Conservation (phyloP, 2,329 filamentous ascomycete species). For the Pseudogymnoascus sp. region DNA sequence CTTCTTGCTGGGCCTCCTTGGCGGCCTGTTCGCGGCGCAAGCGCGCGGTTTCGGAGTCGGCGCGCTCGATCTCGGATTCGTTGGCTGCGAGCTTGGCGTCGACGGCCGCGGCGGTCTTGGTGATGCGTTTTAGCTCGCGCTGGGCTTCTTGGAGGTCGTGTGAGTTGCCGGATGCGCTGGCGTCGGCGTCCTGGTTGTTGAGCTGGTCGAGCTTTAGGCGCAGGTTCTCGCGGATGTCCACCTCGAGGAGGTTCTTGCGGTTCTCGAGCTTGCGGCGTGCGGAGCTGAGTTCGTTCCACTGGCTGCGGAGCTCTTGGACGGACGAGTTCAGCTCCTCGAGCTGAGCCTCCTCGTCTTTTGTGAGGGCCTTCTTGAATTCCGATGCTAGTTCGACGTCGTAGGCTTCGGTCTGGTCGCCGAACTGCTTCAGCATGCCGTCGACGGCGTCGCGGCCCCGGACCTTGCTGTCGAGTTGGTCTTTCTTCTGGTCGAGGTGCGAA, state of each 20-base stretch:
- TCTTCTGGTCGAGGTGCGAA: constrained; percentile 66
- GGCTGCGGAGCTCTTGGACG: constrained; percentile 67
- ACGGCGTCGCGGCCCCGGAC: constrained; percentile 57
- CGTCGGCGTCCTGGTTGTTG: constrained; percentile 66
- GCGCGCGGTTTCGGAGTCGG: constrained; percentile 32
- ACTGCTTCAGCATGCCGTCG: constrained; percentile 65
- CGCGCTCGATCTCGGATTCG: constrained; percentile 62
- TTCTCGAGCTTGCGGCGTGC: constrained; percentile 71
- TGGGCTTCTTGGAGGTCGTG: constrained; percentile 70
- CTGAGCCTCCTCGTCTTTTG: constrained; percentile 71
- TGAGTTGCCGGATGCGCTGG: constrained; percentile 51
- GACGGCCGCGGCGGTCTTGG: constrained; percentile 59
- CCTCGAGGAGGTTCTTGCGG: constrained; percentile 75
- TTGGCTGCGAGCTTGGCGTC: constrained; percentile 64
- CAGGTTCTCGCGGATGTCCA: constrained; percentile 83
- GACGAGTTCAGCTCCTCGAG: constrained; percentile 63
- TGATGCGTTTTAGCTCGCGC: constrained; percentile 72
- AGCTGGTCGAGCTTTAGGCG: constrained; percentile 82
- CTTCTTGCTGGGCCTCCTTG: constrained; percentile 65
- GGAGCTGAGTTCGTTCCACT: constrained; percentile 68
- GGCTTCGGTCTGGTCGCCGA: constrained; percentile 67
- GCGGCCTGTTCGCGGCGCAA: constrained; percentile 45
- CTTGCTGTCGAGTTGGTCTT: constrained; percentile 67
- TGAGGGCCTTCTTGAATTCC: constrained; percentile 88
- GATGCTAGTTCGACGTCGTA: constrained; percentile 75